These are phyloP conservation scores for Neophaeococcomyces aloes DNA, from an alignment of 2,329 filamentous ascomycete genomes.

Conservation along the genomic window DNA sequence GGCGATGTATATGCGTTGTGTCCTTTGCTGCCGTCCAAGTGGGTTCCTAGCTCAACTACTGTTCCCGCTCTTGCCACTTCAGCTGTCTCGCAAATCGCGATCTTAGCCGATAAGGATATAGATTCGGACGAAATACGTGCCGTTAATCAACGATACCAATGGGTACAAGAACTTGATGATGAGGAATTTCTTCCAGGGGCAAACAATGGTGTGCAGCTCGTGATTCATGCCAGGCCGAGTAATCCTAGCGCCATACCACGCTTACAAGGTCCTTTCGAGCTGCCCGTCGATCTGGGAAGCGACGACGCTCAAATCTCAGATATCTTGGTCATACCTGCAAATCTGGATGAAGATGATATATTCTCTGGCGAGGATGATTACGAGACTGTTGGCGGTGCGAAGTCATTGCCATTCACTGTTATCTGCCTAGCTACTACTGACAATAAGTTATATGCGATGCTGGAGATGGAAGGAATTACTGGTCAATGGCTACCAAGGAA, in stretches of 20 bases:
- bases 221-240: constrained; percentile 47
- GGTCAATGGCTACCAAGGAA: constrained; percentile 51
- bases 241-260: constrained; percentile 47
- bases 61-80: constrained; percentile 74
- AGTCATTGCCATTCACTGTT: constrained; percentile 39
- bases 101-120: constrained; percentile 31
- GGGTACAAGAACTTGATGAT: constrained; percentile 47
- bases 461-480: constrained; percentile 52
- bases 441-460: constrained; percentile 47
- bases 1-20: constrained; percentile 91
- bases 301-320: constrained; percentile 49
- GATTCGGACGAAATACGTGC: constrained; percentile 37
- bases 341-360: constrained; percentile 42
- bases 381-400: constrained; percentile 27
- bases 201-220: constrained; percentile 31
- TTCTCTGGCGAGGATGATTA: constrained; percentile 43
- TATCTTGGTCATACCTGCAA: constrained; percentile 46
- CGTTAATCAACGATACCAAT: constrained; percentile 47
- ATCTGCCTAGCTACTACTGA: constrained; percentile 48
- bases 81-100: constrained; percentile 59
- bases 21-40: constrained; percentile 75
- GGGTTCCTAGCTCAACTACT: constrained; percentile 65
- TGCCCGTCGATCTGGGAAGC: constrained; percentile 40
- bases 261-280: constrained; percentile 51
- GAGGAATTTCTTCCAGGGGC: constrained; percentile 40